Evolutionary conservation across 2,329 filamentous ascomycete species (phyloP), one percentile per base, ranked within the genome.

Genomic region (Colletotrichum viniferum): DNA sequence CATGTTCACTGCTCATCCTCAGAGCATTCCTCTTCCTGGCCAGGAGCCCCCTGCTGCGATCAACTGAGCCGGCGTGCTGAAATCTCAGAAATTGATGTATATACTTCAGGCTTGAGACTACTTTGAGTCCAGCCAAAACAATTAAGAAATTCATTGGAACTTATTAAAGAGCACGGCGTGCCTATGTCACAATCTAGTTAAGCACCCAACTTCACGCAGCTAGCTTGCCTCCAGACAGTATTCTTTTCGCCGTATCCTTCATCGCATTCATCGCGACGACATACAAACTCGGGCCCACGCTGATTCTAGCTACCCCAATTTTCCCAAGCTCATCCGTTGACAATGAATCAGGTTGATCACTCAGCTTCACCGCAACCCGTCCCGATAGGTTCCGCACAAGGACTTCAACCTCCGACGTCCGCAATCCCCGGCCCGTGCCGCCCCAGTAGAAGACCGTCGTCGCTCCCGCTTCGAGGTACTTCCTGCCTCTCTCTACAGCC

Each of bases 391-490:
- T 88, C 68, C 83, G 80, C 3, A 88, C 88, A 77, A 92, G 79
- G 56, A 78, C 81, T 79, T 84, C 80, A 4, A 91, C 85, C 80
- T 91, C 90, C 0, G 83, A 85, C 14, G 81, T 84, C 14, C 83
- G 83, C 14, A 90, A 79, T 55, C 89, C 81, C 16, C 85, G 80
- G 43, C 81, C 81, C 0, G 83, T 78, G 3, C 84, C 89, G 16
- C 91, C 91, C 90, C 90, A 93, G 67, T 92, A 90, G 82, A 92
- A 93, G 0, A 91, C 86, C 1, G 88, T 92, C 14, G 86, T 89
- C 0, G 91, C 91, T 0, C 91, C 91, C 4, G 90, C 90, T 1
- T 84, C 87, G 4, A 93, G 82, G 79, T 89, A 93, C n/a, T 87
- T 87, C 73, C 86, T 88, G 0, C 90, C 91, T 1, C 92, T 84